Percentiles rank a stretch among this genome's conserved stretches.
Evolutionary conservation across 1,139 yeast species (phyloP).

Genomic region (Debaryomycetaceae sp.): DNA sequence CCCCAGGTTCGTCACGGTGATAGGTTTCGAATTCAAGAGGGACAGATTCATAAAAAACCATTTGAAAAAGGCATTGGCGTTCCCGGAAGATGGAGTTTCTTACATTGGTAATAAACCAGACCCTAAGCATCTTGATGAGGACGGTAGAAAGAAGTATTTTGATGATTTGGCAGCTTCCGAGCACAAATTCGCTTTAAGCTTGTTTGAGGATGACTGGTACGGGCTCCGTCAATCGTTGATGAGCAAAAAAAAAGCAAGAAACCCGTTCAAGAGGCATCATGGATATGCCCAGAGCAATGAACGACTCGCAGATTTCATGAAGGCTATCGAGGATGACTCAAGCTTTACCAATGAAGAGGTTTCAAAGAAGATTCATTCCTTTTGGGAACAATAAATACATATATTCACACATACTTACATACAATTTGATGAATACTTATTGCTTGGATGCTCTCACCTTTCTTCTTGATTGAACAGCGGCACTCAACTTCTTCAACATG

Average conservation of each 20-base stretch:
- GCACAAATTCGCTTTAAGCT: conserved; percentile 49
- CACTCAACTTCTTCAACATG: conserved; percentile 75
- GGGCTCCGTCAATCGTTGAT: conserved; percentile 45
- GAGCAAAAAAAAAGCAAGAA: conserved; percentile 47
- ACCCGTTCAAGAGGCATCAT: conserved; percentile 55
- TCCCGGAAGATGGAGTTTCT: conserved; percentile 28
- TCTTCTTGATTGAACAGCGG: conserved; percentile 82
- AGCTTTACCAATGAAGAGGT: background rate
- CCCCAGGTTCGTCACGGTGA: conserved; percentile 53
- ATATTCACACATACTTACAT: conserved; percentile 1
- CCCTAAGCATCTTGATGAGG: conserved; percentile 29
- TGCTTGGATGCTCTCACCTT: conserved; percentile 10
- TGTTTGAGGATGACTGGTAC: conserved; percentile 58
- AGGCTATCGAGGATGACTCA: conserved; percentile 4
- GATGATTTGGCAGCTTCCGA: conserved; percentile 47
- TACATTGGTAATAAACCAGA: conserved; percentile 66
- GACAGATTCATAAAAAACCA: conserved; percentile 57
- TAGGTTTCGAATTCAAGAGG: conserved; percentile 74
- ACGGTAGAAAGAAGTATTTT: conserved; percentile 28
- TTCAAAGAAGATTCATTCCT: background rate
- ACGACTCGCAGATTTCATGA: conserved; percentile 17
- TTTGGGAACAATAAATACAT: conserved; percentile 3
- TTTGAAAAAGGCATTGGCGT: conserved; percentile 42
- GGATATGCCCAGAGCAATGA: conserved; percentile 35
- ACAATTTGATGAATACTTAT: conserved; percentile 2